Percentiles rank a stretch among this genome's conserved stretches.
phyloP scores from a whole-genome alignment of 352 stramenopile species.

The Pythium graminicola region DNA sequence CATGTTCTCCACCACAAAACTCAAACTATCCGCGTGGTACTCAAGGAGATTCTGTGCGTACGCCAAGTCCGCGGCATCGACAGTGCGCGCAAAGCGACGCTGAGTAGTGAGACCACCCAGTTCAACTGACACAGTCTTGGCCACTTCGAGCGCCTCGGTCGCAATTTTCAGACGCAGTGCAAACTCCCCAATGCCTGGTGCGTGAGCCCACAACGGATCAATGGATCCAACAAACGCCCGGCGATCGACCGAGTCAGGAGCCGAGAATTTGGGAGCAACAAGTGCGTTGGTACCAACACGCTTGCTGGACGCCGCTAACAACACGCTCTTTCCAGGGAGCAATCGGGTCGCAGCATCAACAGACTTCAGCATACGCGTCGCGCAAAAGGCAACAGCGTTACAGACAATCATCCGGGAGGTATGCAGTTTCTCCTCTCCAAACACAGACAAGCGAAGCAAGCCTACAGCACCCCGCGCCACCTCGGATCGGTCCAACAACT shows the following conservation, averaged over 20 bases:
- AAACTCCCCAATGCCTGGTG: slow-evolving; percentile 57
- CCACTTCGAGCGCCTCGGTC: slow-evolving; percentile 40
- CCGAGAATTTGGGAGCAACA: slow-evolving; percentile 34
- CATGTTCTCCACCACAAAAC: slow-evolving; percentile 77
- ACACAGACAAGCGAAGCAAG: slow-evolving; percentile 52
- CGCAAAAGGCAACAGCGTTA: slow-evolving; percentile 68
- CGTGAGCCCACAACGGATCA: slow-evolving; percentile 54
- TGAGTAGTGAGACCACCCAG: not conserved
- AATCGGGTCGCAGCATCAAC: slow-evolving; percentile 32
- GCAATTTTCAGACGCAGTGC: slow-evolving; percentile 44
- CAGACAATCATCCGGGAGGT: slow-evolving; percentile 75
- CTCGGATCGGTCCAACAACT: slow-evolving; percentile 18
- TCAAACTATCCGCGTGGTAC: slow-evolving; percentile 68
- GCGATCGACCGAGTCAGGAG: slow-evolving; percentile 43
- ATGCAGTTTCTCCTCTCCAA: slow-evolving; percentile 78
- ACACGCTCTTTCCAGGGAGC: slow-evolving; percentile 30
- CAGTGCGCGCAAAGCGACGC: slow-evolving; percentile 12
- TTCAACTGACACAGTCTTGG: slow-evolving; percentile 26
- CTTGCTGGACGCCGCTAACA: slow-evolving; percentile 44
- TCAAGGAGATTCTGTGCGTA: slow-evolving; percentile 54
- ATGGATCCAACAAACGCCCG: slow-evolving; percentile 48
- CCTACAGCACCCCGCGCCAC: slow-evolving; percentile 16
- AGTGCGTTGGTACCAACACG: slow-evolving; percentile 13
- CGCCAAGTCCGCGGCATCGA: slow-evolving; percentile 34
- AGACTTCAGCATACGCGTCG: slow-evolving; percentile 59